Base-by-base conservation (phyloP, 805 yeast species). In the Nakazawaea wyomingensis region DNA sequence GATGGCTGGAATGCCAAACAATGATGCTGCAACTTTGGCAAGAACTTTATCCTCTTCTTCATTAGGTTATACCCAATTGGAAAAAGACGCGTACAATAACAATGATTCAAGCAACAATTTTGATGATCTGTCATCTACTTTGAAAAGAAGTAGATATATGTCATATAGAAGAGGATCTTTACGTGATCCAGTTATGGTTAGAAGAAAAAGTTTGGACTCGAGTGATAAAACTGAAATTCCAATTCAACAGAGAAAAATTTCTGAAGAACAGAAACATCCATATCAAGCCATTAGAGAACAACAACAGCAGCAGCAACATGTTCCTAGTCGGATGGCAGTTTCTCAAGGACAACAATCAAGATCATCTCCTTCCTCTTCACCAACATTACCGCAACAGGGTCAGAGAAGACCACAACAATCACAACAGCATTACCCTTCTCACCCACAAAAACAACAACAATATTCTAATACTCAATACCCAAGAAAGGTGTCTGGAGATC, bases 11-110 rank as follows among this genome's bases (percentile, higher is more conserved):
- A 64, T 85, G 60, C 82, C 79, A 41, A 80, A 88, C 4, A 75
- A 81, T 31, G 95, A 87, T 64, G 95, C 96, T 0, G 82, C 83
- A 4, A 79, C 95, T 0, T 67, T 87, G 44, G 96, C 95, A 0
- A 68, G 95, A 54, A 80, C 93, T 1, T 68, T 88, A 38, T 82
- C 91, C 2, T 74, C 86, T 37, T 74, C 84, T 0, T 77, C 87
- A 0, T 66, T 83, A 22, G 84, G 85, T 10, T 70, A 71, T 49
- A 72, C 79, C 10, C 72, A 69, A 42, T 68, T 71, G 4, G 80
- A 74, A 53, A 68, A 57, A 48, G 61, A 64, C 28, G 74, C 69
- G 5, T 61, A 68, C 37, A 66, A 63, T 14, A 39, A 47, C 2
- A 46, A 22, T 31, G 18, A 24, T 9, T 13, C 4, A 7, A 35